phyloP scores from a whole-genome alignment of 176 grass and related monocot species.

The Oropetium thomaeum region DNA sequence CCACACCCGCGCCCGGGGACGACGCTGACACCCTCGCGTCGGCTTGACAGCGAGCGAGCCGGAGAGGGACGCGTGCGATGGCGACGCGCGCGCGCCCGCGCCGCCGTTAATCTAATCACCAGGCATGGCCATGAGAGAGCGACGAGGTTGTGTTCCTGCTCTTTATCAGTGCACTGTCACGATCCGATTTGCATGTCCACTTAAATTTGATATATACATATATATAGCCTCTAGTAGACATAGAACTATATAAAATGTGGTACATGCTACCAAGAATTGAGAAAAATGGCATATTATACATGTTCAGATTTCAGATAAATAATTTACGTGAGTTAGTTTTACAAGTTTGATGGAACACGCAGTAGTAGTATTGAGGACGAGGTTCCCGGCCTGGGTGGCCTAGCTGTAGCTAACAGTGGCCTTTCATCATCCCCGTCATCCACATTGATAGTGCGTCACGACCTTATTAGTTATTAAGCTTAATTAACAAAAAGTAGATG shows the following conservation, averaged over 20 bases:
- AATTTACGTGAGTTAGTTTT: too few relatives aligned
- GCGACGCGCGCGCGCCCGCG: neutral
- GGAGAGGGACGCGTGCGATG: neutral
- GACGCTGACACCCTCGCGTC: conserved; percentile 25
- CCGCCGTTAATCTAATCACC: conserved; percentile 1
- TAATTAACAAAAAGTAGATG: conserved; percentile 27
- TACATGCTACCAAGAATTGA: too few relatives aligned
- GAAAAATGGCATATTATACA: too few relatives aligned
- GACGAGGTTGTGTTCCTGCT: neutral
- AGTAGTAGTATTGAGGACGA: neutral
- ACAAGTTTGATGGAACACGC: too few relatives aligned
- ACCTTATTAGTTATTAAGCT: conserved; percentile 46
- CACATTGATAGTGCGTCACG: conserved; percentile 56
- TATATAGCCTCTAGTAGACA: too few relatives aligned
- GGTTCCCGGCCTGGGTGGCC: neutral
- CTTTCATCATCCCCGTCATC: conserved; percentile 40
- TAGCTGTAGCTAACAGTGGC: too few relatives aligned
- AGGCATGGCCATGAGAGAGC: neutral
- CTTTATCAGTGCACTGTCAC: neutral
- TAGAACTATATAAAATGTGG: too few relatives aligned
- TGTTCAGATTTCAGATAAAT: too few relatives aligned
- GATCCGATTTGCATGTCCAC: neutral
- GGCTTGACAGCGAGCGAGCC: neutral
- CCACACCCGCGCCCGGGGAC: neutral
- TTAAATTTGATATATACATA: too few relatives aligned